phyloP scores from a whole-genome alignment of 2,329 filamentous ascomycete species.

The Hirsutella minnesotensis region DNA sequence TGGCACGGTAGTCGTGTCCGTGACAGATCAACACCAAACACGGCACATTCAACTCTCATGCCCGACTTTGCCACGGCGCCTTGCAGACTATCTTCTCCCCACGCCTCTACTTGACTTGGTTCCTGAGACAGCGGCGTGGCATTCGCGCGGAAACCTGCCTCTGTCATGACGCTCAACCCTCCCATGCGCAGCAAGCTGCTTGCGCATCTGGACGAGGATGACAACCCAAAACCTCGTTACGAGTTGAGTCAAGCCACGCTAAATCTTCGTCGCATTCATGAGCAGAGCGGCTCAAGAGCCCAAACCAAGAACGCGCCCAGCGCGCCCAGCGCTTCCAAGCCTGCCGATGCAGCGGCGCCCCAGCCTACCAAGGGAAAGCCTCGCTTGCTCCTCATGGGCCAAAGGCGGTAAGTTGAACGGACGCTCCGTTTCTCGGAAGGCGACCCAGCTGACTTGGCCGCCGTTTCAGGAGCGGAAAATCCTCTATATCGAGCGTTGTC shows the following conservation, averaged over 20 bases:
- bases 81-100: not conserved
- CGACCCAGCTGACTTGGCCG: not conserved
- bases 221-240: constrained; percentile 17
- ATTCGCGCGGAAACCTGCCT: not conserved
- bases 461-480: constrained; percentile 74
- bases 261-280: constrained; percentile 50
- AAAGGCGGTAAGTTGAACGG: constrained; percentile 58
- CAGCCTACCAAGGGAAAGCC: constrained; percentile 57
- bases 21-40: not conserved
- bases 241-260: constrained; percentile 43
- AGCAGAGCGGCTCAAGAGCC: constrained; percentile 45
- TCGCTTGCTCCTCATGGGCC: constrained; percentile 84
- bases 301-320: constrained; percentile 35
- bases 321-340: no score
- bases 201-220: constrained; percentile 12
- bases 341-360: constrained; percentile 30
- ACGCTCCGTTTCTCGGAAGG: not conserved
- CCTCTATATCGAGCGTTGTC: constrained; percentile 96
- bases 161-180: constrained; percentile 21
- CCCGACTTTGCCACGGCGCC: not conserved
- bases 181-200: constrained; percentile 14
- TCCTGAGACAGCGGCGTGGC: not conserved
- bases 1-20: not conserved
- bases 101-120: not conserved
- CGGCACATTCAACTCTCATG: not conserved